Evolutionary conservation across 345 rosid genomes (phyloP), one percentile per base, ranked within the genome.

Genomic region (Litchi chinensis): DNA sequence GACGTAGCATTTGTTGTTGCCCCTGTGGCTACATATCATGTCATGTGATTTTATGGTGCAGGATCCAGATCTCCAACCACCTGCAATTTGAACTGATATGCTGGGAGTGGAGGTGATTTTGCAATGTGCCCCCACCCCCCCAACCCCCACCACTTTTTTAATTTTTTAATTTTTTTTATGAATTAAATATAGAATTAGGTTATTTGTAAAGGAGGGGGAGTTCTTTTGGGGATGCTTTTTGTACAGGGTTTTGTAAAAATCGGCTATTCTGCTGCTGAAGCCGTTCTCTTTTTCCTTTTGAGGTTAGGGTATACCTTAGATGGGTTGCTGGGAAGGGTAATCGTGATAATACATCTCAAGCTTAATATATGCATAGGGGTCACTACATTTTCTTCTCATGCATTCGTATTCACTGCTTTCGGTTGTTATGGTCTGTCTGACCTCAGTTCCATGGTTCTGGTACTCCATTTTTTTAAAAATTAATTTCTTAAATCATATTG

Each of bases 51-150:
- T 24, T 12, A 15, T 76, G 65, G 19, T 40, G 62, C 79, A 76
- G 79, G 79, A 76, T 76, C 73, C 22, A 67, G 66, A 66, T 67
- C 65, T 67, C 15, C 39, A 21, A 10, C 72, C 5, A 40, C 5
- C 19, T 48, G 28, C 73, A 10, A 66, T 71, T 54, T 76, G 79
- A 66, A 37, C 32, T 66, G 71, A 52, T 43, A 10, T 12, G 18
- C 3, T 32, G 15, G 16, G 40, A 10, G 16, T 24, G 15, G 56
- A 12, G 63, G 63, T 57, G 62, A 57, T 57, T 57, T 57, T 57
- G 62, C 8, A 5, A 21, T 63, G 67, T 59, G 26, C 26, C 26
- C 67, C 12, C 50, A 0, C 11, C 50, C 50, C 11, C 3, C 52
- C 52, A 46, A 46, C 8, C 8, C 52, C 52, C 10, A 46, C 52